Evolutionary conservation across 371 early-diverging fungal species (phyloP).

Genomic region (Synchytrium microbalum): DNA sequence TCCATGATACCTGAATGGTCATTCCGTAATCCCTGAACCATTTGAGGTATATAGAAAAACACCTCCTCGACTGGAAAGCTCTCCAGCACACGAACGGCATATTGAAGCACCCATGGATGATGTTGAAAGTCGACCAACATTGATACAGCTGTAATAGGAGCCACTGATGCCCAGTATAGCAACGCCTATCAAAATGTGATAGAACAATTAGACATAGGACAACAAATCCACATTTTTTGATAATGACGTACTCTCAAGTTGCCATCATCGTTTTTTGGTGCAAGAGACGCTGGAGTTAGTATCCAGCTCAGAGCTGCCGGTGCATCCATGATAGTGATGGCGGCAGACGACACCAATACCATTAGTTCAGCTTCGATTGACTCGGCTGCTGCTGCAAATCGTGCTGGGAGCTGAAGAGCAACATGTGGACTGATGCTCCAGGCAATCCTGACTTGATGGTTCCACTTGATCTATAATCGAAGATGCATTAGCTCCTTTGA

Average conservation of each 20-base stretch:
- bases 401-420: conserved; percentile 64
- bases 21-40: conserved; percentile 94
- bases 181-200: conserved; percentile 29
- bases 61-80: conserved; percentile 84
- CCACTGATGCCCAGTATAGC: conserved; percentile 83
- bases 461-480: conserved; percentile 59
- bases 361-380: conserved; percentile 60
- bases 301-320: conserved; percentile 68
- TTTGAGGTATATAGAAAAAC: conserved; percentile 98
- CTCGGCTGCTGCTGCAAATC: conserved; percentile 55
- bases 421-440: conserved; percentile 73
- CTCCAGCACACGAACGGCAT: conserved; percentile 84
- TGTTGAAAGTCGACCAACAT: conserved; percentile 58
- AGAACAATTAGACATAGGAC: conserved; percentile 6
- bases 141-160: conserved; percentile 84
- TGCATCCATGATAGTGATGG: conserved; percentile 58
- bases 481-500: too few relatives aligned
- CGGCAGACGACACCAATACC: conserved; percentile 51
- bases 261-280: not conserved
- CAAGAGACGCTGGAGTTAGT: conserved; percentile 20
- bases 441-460: conserved; percentile 61
- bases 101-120: conserved; percentile 81
- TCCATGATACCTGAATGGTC: conserved; percentile 51
- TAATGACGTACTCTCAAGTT: too few relatives aligned
- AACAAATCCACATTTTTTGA: too few relatives aligned